These are phyloP conservation scores for Aureobasidium sp. DNA, from an alignment of 2,329 filamentous ascomycete genomes.

Conservation along the genomic window DNA sequence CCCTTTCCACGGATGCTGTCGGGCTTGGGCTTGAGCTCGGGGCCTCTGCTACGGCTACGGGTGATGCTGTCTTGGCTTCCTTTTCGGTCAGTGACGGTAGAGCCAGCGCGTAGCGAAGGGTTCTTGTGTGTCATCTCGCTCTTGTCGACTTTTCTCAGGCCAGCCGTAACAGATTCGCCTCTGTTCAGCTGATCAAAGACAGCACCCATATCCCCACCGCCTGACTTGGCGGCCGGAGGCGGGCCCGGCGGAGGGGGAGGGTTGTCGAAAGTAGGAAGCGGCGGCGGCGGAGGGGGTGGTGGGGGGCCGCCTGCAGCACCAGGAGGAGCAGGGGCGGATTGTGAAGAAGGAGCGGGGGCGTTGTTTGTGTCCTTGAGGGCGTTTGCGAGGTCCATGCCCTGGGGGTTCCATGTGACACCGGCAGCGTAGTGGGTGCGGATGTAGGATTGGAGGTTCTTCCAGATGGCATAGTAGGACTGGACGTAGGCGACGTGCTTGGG, in stretches of 20 bases:
- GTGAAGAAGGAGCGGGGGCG: slow-evolving; percentile 21
- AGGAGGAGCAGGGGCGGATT: slow-evolving; percentile 38
- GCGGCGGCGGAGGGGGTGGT: slow-evolving; percentile 61
- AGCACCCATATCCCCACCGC: slow-evolving; percentile 59
- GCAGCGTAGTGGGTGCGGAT: slow-evolving; percentile 72
- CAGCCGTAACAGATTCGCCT: slow-evolving; percentile 77
- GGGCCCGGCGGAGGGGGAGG: slow-evolving; percentile 57
- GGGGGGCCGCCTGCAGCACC: slow-evolving; percentile 49
- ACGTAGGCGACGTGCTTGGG: slow-evolving; percentile 78
- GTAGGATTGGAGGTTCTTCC: slow-evolving; percentile 74
- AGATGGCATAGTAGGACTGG: slow-evolving; percentile 83
- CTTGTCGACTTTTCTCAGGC: slow-evolving; percentile 85
- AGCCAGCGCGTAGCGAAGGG: slow-evolving; percentile 67
- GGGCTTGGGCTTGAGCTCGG: slow-evolving; percentile 56
- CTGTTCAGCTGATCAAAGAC: slow-evolving; percentile 90
- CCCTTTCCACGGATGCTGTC: slow-evolving; percentile 40
- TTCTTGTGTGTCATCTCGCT: slow-evolving; percentile 99
- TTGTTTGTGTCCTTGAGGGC: slow-evolving; percentile 47
- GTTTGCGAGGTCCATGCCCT: slow-evolving; percentile 62
- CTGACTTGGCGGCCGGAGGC: slow-evolving; percentile 36
- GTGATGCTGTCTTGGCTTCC: slow-evolving; percentile 41
- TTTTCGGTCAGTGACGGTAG: slow-evolving; percentile 55
- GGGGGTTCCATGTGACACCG: slow-evolving; percentile 81
- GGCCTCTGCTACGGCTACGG: slow-evolving; percentile 75
- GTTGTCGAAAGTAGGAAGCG: slow-evolving; percentile 32